Conservation (phyloP, 2,329 filamentous ascomycete genomes). For the Fusarium verrucosum region DNA sequence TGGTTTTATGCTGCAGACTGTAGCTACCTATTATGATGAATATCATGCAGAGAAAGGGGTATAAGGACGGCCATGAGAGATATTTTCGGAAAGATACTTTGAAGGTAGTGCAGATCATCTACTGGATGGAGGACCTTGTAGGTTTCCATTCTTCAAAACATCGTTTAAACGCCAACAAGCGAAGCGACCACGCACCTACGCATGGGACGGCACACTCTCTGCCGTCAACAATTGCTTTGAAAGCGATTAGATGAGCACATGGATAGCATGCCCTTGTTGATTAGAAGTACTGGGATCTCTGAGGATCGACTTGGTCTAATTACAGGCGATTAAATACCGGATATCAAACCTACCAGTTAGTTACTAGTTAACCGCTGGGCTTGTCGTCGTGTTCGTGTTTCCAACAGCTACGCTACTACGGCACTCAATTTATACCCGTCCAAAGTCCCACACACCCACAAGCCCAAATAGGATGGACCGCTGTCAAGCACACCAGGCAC, state of each 20-base stretch:
- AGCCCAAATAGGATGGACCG: slow-evolving; percentile 29
- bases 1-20: neutral
- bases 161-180: slow-evolving; percentile 12
- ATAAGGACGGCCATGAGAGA: neutral
- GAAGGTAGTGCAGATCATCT: slow-evolving; percentile 13
- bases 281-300: neutral
- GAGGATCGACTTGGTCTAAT: neutral
- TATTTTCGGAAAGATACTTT: neutral
- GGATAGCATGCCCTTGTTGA: neutral
- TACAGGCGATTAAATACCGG: slow-evolving; percentile 1
- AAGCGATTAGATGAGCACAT: neutral
- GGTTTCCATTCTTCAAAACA: slow-evolving; percentile 16
- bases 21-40: neutral
- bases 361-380: slow-evolving; percentile 2
- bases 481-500: slow-evolving; percentile 28
- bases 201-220: neutral
- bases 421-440: slow-evolving; percentile 31
- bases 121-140: slow-evolving; percentile 1
- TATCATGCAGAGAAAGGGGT: neutral
- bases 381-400: slow-evolving; percentile 38
- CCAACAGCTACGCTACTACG: slow-evolving; percentile 20
- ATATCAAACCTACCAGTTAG: neutral
- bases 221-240: slow-evolving; percentile 9
- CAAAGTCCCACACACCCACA: slow-evolving; percentile 35
- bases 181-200: neutral